Evolutionary conservation across 2,329 filamentous ascomycete species (phyloP).

Genomic region (Stemphylium vesicarium): DNA sequence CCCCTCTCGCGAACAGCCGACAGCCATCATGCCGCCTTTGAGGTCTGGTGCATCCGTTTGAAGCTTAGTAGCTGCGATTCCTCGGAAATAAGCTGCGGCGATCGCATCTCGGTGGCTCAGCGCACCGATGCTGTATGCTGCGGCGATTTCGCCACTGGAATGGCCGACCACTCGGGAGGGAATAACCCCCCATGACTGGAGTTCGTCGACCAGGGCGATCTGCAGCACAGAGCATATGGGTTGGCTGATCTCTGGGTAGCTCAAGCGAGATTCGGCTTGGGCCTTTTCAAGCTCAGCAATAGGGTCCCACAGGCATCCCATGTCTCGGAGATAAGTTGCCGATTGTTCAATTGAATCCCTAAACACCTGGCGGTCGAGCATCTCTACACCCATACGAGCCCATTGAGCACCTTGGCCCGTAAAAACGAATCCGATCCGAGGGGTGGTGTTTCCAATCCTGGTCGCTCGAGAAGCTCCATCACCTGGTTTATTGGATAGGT

Average conservation of each 20-base stretch:
- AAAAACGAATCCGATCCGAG: conserved; percentile 22
- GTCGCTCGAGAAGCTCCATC: neutral
- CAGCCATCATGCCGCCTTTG: neutral
- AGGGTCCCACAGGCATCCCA: neutral
- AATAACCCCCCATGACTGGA: conserved; percentile 13
- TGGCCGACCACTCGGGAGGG: conserved; percentile 30
- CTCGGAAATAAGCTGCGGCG: conserved; percentile 14
- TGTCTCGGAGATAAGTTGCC: neutral
- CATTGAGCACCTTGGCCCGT: conserved; percentile 41
- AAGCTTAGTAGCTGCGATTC: conserved; percentile 2
- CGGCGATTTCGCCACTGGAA: conserved; percentile 40
- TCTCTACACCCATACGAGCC: conserved; percentile 24
- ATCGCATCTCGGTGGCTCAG: conserved; percentile 4
- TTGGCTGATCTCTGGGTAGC: conserved; percentile 21
- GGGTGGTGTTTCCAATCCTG: neutral
- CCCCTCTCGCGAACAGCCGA: neutral
- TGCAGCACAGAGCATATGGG: conserved; percentile 21
- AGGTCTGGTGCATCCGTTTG: neutral
- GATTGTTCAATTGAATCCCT: neutral
- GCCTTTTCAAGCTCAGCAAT: neutral
- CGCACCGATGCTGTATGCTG: conserved; percentile 28
- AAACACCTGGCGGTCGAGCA: conserved; percentile 1
- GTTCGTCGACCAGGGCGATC: conserved; percentile 22
- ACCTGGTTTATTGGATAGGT: neutral
- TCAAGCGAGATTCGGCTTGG: neutral